Conservation (phyloP, 2,329 filamentous ascomycete species). For the Ascochyta lentis region DNA sequence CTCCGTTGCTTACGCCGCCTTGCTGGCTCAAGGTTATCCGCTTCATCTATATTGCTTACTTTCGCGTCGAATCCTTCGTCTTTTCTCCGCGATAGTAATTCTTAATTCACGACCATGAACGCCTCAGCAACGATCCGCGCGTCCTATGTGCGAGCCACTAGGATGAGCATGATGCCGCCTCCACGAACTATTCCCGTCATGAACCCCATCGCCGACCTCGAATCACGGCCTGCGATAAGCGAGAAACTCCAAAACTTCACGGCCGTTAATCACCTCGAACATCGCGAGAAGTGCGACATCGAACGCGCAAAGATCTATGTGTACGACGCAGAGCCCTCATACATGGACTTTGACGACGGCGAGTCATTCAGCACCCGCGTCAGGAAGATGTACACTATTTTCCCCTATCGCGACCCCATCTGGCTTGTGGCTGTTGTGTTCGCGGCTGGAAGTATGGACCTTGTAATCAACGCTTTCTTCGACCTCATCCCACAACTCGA, state of each 20-base stretch:
- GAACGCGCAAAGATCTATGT: constrained; percentile 22
- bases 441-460: constrained; percentile 30
- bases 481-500: constrained; percentile 28
- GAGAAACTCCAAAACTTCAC: constrained; percentile 30
- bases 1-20: constrained; percentile 9
- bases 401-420: constrained; percentile 38
- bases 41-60: background rate
- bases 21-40: constrained; percentile 18
- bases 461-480: constrained; percentile 38
- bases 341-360: constrained; percentile 19
- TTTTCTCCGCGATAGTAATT: constrained; percentile 8
- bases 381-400: constrained; percentile 31
- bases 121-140: constrained; percentile 39
- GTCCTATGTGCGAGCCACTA: constrained; percentile 34
- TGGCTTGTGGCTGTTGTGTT: constrained; percentile 40
- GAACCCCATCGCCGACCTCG: constrained; percentile 13
- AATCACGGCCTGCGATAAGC: constrained; percentile 24
- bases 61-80: background rate
- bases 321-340: constrained; percentile 19
- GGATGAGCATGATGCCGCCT: constrained; percentile 25
- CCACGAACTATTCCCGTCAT: background rate
- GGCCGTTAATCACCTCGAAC: constrained; percentile 28
- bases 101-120: constrained; percentile 30
- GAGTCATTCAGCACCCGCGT: constrained; percentile 7
- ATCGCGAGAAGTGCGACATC: constrained; percentile 29